Percentiles rank a stretch among this genome's conserved stretches.
These are phyloP conservation scores for Sequoia sempervirens DNA, from an alignment of 75 land plant genomes.

Conservation along the genomic window DNA sequence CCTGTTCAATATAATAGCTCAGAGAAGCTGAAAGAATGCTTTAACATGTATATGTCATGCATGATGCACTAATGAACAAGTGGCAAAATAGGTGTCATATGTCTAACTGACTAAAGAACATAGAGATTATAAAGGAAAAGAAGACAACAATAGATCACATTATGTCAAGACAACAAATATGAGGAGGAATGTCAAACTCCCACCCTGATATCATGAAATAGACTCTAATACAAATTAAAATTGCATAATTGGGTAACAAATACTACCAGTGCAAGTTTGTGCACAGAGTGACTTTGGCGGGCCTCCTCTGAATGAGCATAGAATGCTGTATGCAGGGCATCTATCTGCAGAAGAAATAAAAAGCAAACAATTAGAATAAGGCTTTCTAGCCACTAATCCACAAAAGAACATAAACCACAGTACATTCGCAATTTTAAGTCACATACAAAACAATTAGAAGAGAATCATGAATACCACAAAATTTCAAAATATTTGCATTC, in stretches of 20 bases:
- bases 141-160: background rate
- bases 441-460: background rate
- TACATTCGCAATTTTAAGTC: background rate
- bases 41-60: background rate
- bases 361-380: background rate
- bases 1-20: conserved; percentile 30
- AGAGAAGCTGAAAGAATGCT: background rate
- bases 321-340: conserved; percentile 85
- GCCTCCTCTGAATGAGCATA: conserved; percentile 83
- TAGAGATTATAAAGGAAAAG: background rate
- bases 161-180: background rate
- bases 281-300: conserved; percentile 69
- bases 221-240: background rate
- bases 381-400: background rate
- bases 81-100: background rate
- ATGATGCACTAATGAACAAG: no score
- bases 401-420: conserved; percentile 9
- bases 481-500: background rate
- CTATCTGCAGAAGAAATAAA: conserved; percentile 50
- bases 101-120: no score
- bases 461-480: no score
- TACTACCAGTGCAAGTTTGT: conserved; percentile 92
- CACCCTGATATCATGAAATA: background rate
- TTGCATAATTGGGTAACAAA: background rate
- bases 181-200: background rate